A percentile compares a stretch with the other conserved stretches of the same genome.
Evolutionary conservation across 2,329 filamentous ascomycete species (phyloP).

Genomic region (Monosporascus sp.): DNA sequence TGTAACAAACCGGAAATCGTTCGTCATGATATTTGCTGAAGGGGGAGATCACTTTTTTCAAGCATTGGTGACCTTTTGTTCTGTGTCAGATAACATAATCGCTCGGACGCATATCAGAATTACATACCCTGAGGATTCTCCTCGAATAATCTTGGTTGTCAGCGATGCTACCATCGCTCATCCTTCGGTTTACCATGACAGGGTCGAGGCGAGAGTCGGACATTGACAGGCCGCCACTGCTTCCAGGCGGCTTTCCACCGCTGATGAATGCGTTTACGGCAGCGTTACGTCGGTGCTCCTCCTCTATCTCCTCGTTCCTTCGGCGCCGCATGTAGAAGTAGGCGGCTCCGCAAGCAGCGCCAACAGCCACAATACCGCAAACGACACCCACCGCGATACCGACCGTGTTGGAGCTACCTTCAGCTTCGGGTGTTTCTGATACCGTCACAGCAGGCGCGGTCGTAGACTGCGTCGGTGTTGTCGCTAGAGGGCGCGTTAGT

Average conservation of each 20-base stretch:
- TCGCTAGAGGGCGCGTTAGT: not conserved
- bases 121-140: slow-evolving; percentile 83
- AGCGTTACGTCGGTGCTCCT: slow-evolving; percentile 77
- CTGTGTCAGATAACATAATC: slow-evolving; percentile 5
- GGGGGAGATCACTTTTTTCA: slow-evolving; percentile 17
- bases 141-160: slow-evolving; percentile 97
- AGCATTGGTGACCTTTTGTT: slow-evolving; percentile 29
- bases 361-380: slow-evolving; percentile 69
- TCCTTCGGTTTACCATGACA: slow-evolving; percentile 73
- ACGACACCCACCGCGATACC: slow-evolving; percentile 87
- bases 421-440: not conserved
- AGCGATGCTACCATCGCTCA: slow-evolving; percentile 93
- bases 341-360: slow-evolving; percentile 59
- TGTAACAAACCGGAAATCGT: slow-evolving; percentile 26
- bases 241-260: slow-evolving; percentile 56
- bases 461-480: not conserved
- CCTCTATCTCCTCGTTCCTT: slow-evolving; percentile 72
- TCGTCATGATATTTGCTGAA: slow-evolving; percentile 28
- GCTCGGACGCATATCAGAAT: not conserved
- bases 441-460: not conserved
- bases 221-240: slow-evolving; percentile 63
- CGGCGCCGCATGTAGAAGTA: slow-evolving; percentile 73
- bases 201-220: slow-evolving; percentile 83
- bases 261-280: slow-evolving; percentile 73
- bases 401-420: slow-evolving; percentile 60